Percentiles rank a stretch among this genome's conserved stretches.
phyloP scores from a whole-genome alignment of 2,329 filamentous ascomycete species.

The Diaporthe sp. region DNA sequence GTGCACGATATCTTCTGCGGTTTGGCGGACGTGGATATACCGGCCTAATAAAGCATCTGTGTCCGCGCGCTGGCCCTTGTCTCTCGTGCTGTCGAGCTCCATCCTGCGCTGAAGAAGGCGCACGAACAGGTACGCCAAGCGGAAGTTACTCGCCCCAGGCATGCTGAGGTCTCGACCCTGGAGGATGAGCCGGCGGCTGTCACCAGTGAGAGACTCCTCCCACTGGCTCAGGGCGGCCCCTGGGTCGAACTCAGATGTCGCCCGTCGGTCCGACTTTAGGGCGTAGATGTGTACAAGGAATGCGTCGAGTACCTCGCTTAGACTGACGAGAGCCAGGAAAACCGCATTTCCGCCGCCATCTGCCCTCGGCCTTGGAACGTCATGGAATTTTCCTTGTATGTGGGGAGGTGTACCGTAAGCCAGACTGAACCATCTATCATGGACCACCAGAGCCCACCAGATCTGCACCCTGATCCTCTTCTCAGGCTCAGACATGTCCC shows the following conservation, averaged over 20 bases:
- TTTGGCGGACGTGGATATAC: slow-evolving; percentile 58
- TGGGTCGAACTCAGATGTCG: slow-evolving; percentile 47
- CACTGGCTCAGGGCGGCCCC: slow-evolving; percentile 58
- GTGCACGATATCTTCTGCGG: slow-evolving; percentile 63
- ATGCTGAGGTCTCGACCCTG: slow-evolving; percentile 56
- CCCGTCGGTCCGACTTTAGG: slow-evolving; percentile 35
- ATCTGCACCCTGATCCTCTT: slow-evolving; percentile 66
- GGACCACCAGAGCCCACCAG: slow-evolving; percentile 69
- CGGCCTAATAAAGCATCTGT: slow-evolving; percentile 45
- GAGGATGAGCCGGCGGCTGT: slow-evolving; percentile 56
- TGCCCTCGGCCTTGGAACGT: slow-evolving; percentile 55
- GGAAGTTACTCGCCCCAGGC: slow-evolving; percentile 64
- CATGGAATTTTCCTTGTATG: slow-evolving; percentile 59
- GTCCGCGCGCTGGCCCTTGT: slow-evolving; percentile 38
- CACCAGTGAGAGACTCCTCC: slow-evolving; percentile 57
- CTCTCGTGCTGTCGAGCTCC: slow-evolving; percentile 57
- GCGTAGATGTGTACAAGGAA: slow-evolving; percentile 47
- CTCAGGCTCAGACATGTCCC: slow-evolving; percentile 65
- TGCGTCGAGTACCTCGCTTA: slow-evolving; percentile 59
- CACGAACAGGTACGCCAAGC: slow-evolving; percentile 63
- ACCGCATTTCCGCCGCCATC: slow-evolving; percentile 42
- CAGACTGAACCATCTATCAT: slow-evolving; percentile 68
- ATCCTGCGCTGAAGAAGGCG: slow-evolving; percentile 62
- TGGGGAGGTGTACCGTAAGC: slow-evolving; percentile 67
- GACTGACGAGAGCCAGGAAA: slow-evolving; percentile 59